Percentiles rank a stretch among this genome's conserved stretches.
Conservation (phyloP, 345 rosid genomes). For the Passiflora organensis region DNA sequence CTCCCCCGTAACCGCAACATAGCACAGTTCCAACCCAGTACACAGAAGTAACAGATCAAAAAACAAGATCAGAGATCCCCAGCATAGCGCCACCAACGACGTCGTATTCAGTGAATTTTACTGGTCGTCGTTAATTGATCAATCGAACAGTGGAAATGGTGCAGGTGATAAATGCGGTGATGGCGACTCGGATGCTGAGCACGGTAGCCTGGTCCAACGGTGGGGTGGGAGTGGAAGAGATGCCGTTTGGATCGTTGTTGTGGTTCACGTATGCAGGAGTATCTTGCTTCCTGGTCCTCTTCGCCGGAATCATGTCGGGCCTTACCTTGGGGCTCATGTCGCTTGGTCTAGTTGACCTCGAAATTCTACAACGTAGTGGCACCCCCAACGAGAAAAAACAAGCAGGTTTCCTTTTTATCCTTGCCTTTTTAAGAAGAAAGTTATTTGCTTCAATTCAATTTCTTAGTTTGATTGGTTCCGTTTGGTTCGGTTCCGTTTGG, state of each 20-base stretch:
- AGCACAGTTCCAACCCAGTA: no score
- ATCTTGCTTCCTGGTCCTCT: slow-evolving; percentile 76
- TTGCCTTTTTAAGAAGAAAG: not conserved
- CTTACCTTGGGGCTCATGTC: slow-evolving; percentile 96
- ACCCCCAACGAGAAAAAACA: slow-evolving; percentile 76
- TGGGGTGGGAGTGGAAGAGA: slow-evolving; percentile 24
- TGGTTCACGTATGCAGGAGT: slow-evolving; percentile 65
- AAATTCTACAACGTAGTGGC: slow-evolving; percentile 94
- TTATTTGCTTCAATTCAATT: not conserved
- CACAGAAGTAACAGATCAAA: no score
- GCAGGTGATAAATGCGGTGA: slow-evolving; percentile 57
- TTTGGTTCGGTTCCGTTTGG: not conserved
- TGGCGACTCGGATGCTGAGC: slow-evolving; percentile 57
- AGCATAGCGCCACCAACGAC: no score
- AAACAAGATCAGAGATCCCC: no score
- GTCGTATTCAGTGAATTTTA: no score
- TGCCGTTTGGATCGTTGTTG: slow-evolving; percentile 52
- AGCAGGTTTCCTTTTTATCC: slow-evolving; percentile 43
- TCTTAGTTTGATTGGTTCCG: not conserved
- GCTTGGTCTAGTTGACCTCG: slow-evolving; percentile 92
- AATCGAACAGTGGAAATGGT: slow-evolving; percentile 16
- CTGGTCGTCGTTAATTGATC: no score
- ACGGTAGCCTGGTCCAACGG: slow-evolving; percentile 26
- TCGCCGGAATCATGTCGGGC: slow-evolving; percentile 98
- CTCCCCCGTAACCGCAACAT: no score